These are phyloP conservation scores for Nicotiana undulata DNA, from an alignment of 257 asterid genomes.

Conservation along the genomic window DNA sequence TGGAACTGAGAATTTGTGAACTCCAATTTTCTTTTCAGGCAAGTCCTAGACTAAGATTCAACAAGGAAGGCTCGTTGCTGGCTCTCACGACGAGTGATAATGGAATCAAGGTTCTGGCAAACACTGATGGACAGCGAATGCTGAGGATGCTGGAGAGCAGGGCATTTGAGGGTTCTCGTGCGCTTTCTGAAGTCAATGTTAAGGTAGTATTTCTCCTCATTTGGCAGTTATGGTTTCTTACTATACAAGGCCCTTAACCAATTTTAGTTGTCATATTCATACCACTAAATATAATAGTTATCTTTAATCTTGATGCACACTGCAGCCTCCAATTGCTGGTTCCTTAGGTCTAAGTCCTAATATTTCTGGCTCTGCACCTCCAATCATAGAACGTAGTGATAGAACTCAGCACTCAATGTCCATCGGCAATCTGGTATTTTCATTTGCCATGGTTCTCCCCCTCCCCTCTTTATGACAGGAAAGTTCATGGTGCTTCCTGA, in stretches of 20 bases:
- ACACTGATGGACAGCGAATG: conserved; percentile 81
- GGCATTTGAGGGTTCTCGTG: conserved; percentile 77
- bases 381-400: conserved; percentile 66
- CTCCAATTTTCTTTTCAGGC: conserved; percentile 42
- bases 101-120: conserved; percentile 87
- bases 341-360: conserved; percentile 60
- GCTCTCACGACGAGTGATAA: conserved; percentile 89
- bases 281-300: background rate
- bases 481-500: background rate
- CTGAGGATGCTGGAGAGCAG: conserved; percentile 84
- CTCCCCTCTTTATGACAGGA: background rate
- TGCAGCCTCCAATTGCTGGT: conserved; percentile 72
- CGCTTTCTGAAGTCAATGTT: conserved; percentile 58
- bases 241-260: background rate
- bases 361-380: conserved; percentile 51
- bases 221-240: background rate
- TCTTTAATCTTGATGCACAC: conserved; percentile 1
- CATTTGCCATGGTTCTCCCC: background rate
- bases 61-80: conserved; percentile 81
- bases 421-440: conserved; percentile 67
- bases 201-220: conserved; percentile 36
- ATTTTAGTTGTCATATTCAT: background rate
- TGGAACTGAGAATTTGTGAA: background rate
- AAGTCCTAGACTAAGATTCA: conserved; percentile 82
- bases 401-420: conserved; percentile 79